Conservation (phyloP, 2,329 filamentous ascomycete genomes). For the Biscogniauxia marginata region DNA sequence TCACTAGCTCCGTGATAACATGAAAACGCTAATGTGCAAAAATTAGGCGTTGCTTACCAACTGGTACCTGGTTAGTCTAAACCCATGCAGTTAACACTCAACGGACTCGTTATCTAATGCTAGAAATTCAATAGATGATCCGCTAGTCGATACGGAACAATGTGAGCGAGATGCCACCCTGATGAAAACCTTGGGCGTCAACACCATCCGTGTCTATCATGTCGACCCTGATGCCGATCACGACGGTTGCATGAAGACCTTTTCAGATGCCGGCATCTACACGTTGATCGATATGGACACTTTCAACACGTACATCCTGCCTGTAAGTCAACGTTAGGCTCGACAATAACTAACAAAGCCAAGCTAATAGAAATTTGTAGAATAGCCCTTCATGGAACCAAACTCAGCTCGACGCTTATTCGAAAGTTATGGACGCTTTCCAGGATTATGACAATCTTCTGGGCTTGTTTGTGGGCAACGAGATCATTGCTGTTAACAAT, state of each 20-base stretch:
- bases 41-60: conserved; percentile 70
- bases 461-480: conserved; percentile 86
- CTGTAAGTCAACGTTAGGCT: conserved; percentile 40
- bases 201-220: conserved; percentile 85
- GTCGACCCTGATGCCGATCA: conserved; percentile 73
- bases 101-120: conserved; percentile 4
- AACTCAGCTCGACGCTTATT: conserved; percentile 66
- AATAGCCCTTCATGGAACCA: conserved; percentile 67
- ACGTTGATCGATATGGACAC: conserved; percentile 81
- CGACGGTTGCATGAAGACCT: conserved; percentile 75
- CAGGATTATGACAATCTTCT: conserved; percentile 75
- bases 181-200: conserved; percentile 79
- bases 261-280: conserved; percentile 80
- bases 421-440: conserved; percentile 74
- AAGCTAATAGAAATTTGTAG: conserved; percentile 35
- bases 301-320: conserved; percentile 66
- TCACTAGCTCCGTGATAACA: not conserved
- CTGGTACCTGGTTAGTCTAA: conserved; percentile 41
- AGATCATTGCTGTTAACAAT: conserved; percentile 67
- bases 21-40: not conserved
- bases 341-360: not conserved
- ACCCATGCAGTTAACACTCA: not conserved
- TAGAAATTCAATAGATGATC: conserved; percentile 53
- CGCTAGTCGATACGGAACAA: conserved; percentile 72
- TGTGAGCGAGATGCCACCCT: conserved; percentile 72